Evolutionary conservation across 2,329 filamentous ascomycete species (phyloP), one percentile per base, ranked within the genome.

Genomic region (Pseudodiploospora longispora): DNA sequence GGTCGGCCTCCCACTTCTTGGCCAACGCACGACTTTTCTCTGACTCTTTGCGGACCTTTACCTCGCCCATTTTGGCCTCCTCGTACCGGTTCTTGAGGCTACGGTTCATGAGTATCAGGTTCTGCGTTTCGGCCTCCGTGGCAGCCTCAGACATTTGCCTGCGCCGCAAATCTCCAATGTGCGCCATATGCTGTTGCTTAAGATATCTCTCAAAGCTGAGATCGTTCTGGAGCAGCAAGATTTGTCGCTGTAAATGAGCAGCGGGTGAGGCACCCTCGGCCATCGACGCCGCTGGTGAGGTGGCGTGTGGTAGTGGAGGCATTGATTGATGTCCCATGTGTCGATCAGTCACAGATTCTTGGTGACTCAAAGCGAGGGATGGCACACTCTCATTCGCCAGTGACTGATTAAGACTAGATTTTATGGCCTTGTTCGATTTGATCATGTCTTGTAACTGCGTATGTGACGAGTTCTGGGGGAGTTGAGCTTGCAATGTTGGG

Each of bases 121-220:
- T 88, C 52, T 91, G 85, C 2, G 84, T 88, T 58, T 93, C 86
- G 1, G 87, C 86, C 59, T 91, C 87, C 1, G 80, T 83, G 2
- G 85, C 84, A 6, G 85, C 85, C 59, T 90, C 84, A 51, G 78
- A 78, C 50, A 91, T 79, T 47, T 88, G 82, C 49, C 82, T 81
- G 10, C 85, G 75, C 52, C 86, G 82, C 36, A 93, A 66, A 55
- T 87, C 84, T 1, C 85, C 85, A 57, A 93, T 90, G 47, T 91
- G 85, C 2, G 82, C 78, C 52, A 90, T 78, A 59, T 91, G 87
- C 56, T 93, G 87, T 51, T 88, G 80, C 59, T 90, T 91, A 55
- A 91, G 74, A 61, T 88, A 91, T 28, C 85, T 75, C 60, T 93
- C 87, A 56, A 91, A 93, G 51, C 85, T 86, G 36, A 93, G 70